Base-by-base conservation (phyloP, 345 rosid species). In the Arabidopsis arenosa region DNA sequence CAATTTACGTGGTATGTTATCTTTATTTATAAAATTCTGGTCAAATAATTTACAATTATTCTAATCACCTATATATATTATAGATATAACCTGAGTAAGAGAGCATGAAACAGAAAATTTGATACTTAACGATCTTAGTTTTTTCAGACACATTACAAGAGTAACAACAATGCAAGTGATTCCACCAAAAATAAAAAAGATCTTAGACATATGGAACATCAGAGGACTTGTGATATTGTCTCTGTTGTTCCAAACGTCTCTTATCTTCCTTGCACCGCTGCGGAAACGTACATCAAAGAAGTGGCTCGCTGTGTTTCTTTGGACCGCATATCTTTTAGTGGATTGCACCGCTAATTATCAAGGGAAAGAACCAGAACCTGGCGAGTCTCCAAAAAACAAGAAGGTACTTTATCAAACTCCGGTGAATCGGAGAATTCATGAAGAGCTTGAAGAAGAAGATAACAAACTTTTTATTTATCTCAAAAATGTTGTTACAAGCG, bases 271-370 rank as follows among this genome's bases (percentile, higher is more conserved):
- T 0, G 86, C 93, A 0, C 91, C 91, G 1, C 67, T 71, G 40
- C 59, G 91, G 36, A 87, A 85, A 74, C 78, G 82, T 17, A 84
- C 89, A 0, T 37, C 83, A 2, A 81, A 47, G 32, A 84, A 60
- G 55, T 8, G 59, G 4, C 58, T 83, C 2, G 71, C 84, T 9
- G 10, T 57, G 41, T 40, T 83, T 28, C 39, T 89, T 12, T 91
- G 93, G 92, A 77, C 76, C 7, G 60, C 82, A 4, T 91, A 91
- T 82, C 82, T 89, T 62, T 80, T 85, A 2, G 92, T 92, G 3
- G 93, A 91, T 17, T 78, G 85, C 68, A 84, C 81, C 0, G 93
- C 97, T 30, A 82, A 78, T 49, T 89, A 82, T 80, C 82, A 82
- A 56, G 81, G 81, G 7, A 78, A 78, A 4, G 69, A 56, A 5